phyloP scores from a whole-genome alignment of 192 early-diverging fungal species.

The Phycomyces blakesleeanus region DNA sequence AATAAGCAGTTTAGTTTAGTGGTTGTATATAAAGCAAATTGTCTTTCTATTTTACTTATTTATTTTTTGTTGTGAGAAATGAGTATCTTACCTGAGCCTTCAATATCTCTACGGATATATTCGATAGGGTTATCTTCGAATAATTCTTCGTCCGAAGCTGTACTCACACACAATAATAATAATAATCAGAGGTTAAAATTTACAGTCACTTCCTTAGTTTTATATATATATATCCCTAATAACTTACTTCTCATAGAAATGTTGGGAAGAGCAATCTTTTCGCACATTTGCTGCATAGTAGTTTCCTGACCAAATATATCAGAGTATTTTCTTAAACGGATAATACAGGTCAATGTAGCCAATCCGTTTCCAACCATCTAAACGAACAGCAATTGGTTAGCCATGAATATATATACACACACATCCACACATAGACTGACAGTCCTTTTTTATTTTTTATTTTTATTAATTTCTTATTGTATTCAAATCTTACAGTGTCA shows the following conservation, averaged over 20 bases:
- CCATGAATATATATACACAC: too few relatives aligned
- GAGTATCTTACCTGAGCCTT: slow-evolving; percentile 65
- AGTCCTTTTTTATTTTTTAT: too few relatives aligned
- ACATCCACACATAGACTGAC: too few relatives aligned
- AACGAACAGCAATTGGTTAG: neutral
- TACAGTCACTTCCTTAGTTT: too few relatives aligned
- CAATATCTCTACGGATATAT: slow-evolving; percentile 88
- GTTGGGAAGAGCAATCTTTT: slow-evolving; percentile 91
- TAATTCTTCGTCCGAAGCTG: slow-evolving; percentile 83
- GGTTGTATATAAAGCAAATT: too few relatives aligned
- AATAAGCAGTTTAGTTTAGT: too few relatives aligned
- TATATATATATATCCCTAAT: neutral
- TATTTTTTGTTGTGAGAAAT: neutral
- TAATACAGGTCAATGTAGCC: slow-evolving; percentile 84
- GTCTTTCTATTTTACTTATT: slow-evolving; percentile 1
- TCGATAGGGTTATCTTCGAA: slow-evolving; percentile 98
- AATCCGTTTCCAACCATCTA: slow-evolving; percentile 88
- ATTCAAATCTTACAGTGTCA: slow-evolving; percentile 62
- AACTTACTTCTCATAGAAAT: slow-evolving; percentile 69
- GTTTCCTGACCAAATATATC: slow-evolving; percentile 71
- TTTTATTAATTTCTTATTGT: neutral
- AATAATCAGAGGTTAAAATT: too few relatives aligned
- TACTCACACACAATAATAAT: neutral
- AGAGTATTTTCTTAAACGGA: slow-evolving; percentile 66
- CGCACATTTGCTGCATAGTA: slow-evolving; percentile 77